phyloP scores from a whole-genome alignment of 768 basidiomycete species.

The Lactarius sanguifluus region DNA sequence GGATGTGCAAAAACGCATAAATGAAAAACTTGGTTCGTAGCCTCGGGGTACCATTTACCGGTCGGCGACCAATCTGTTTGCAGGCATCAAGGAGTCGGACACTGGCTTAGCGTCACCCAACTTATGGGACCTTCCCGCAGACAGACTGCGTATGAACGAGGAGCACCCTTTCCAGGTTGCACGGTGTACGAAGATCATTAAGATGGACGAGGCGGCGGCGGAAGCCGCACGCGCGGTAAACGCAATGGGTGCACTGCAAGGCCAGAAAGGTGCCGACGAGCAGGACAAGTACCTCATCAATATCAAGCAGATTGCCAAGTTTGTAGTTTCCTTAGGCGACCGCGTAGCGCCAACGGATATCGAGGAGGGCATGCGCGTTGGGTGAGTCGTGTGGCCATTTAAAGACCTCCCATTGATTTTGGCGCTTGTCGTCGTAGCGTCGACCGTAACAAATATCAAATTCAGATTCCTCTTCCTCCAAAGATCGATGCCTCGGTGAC shows the following conservation, averaged over 20 bases:
- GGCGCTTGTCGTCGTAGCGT: constrained; percentile 52
- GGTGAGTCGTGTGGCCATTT: constrained; percentile 53
- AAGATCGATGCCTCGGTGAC: constrained; percentile 99
- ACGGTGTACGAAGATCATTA: constrained; percentile 97
- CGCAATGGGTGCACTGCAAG: constrained; percentile 71
- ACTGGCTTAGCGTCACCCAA: constrained; percentile 97
- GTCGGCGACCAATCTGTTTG: not conserved
- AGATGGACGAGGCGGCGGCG: constrained; percentile 70
- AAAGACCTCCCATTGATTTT: constrained; percentile 13
- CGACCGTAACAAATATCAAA: constrained; percentile 95
- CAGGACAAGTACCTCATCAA: constrained; percentile 99
- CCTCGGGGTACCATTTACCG: not conserved
- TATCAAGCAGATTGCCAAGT: constrained; percentile 99
- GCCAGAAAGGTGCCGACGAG: constrained; percentile 96
- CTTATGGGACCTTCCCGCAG: constrained; percentile 94
- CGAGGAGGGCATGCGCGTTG: constrained; percentile 99
- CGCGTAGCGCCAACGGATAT: constrained; percentile 97
- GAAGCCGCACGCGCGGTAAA: constrained; percentile 79
- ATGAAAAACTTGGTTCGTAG: constrained; percentile 88
- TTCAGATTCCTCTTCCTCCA: constrained; percentile 96
- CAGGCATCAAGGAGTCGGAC: constrained; percentile 96
- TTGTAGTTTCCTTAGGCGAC: constrained; percentile 96
- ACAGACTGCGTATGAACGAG: constrained; percentile 85
- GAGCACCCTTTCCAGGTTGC: constrained; percentile 97
- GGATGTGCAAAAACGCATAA: constrained; percentile 94